Conservation (phyloP, 192 early-diverging fungal genomes). For the Geranomyces michiganensis region DNA sequence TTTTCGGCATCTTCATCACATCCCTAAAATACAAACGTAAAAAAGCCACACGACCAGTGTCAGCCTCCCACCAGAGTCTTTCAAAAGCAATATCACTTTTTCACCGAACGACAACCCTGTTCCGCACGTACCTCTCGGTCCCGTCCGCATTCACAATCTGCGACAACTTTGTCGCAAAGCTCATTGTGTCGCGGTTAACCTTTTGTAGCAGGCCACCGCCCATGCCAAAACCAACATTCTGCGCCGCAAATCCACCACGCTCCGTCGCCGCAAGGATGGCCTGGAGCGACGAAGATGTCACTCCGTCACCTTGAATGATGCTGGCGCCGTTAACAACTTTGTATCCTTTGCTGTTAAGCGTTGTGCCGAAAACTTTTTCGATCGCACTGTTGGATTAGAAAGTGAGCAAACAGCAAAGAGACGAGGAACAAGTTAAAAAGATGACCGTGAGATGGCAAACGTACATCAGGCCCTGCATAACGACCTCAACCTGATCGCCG, state of each 20-base stretch:
- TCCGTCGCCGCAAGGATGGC: slow-evolving; percentile 61
- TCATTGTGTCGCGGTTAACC: slow-evolving; percentile 84
- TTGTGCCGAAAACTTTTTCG: slow-evolving; percentile 72
- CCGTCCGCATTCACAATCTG: slow-evolving; percentile 72
- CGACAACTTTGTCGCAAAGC: slow-evolving; percentile 82
- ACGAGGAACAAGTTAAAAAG: not conserved
- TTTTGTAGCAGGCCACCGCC: slow-evolving; percentile 84
- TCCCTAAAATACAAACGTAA: slow-evolving; percentile 46
- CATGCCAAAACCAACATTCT: slow-evolving; percentile 84
- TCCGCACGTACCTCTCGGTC: slow-evolving; percentile 39
- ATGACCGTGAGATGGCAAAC: no score
- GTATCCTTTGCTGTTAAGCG: slow-evolving; percentile 76
- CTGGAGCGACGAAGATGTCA: slow-evolving; percentile 56
- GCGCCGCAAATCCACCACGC: slow-evolving; percentile 67
- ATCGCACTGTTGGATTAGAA: slow-evolving; percentile 51
- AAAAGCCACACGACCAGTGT: not conserved
- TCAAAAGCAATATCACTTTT: not conserved
- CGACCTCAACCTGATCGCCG: slow-evolving; percentile 77
- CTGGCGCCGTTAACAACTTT: slow-evolving; percentile 68
- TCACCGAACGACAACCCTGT: not conserved
- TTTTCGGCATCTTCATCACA: slow-evolving; percentile 87
- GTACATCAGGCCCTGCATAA: slow-evolving; percentile 72
- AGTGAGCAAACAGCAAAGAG: not conserved
- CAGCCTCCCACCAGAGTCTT: no score
- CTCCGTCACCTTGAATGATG: slow-evolving; percentile 87